Base-by-base conservation (phyloP, 2,329 filamentous ascomycete genomes). In the Chaetomiaceae sp. region DNA sequence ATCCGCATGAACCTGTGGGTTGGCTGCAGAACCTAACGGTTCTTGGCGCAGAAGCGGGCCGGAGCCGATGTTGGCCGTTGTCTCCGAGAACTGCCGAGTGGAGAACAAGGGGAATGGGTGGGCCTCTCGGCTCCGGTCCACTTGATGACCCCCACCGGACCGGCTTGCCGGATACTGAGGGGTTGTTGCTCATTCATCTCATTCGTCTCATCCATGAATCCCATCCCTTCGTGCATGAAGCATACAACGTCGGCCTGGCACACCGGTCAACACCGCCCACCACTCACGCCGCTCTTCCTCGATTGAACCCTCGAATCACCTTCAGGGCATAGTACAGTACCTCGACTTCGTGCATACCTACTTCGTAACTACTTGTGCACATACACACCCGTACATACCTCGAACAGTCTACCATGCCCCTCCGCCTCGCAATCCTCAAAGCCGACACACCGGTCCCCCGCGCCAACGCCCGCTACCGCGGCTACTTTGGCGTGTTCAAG, bases 381-480 rank as follows among this genome's bases (percentile, higher is more conserved):
- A n/a, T n/a, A n/a, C n/a, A n/a, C n/a, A n/a, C n/a, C n/a, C n/a
- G n/a, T n/a, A n/a, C n/a, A n/a, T n/a, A n/a, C n/a, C n/a, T n/a
- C n/a, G n/a, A 34, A 25, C 15, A 22, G 15, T 4, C 3, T 19
- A 37, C 31, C 46, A 51, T 38, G 37, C 81, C 81, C 27, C 73
- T 92, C 61, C 86, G 88, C 52, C 86, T 96, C 70, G 91, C 91
- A 43, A 80, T 97, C 62, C 84, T 97, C 61, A 89, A 96, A 76
- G 87, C 88, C 75, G 92, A 96, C 71, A 88, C 82, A 1, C 90
- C 90, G 1, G 76, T 87, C 46, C 79, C 83, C 1, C 71, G 79
- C 39, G 81, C 86, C 34, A 73, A 80, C 51, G 77, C 77, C 51
- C 82, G 82, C 63, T 91, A 87, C 70, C 81, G 83, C 47, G 61